Percentiles rank a stretch among this genome's conserved stretches.
Evolutionary conservation across 2,329 filamentous ascomycete genomes (phyloP).

Genomic region (Aspergillus arachidicola): DNA sequence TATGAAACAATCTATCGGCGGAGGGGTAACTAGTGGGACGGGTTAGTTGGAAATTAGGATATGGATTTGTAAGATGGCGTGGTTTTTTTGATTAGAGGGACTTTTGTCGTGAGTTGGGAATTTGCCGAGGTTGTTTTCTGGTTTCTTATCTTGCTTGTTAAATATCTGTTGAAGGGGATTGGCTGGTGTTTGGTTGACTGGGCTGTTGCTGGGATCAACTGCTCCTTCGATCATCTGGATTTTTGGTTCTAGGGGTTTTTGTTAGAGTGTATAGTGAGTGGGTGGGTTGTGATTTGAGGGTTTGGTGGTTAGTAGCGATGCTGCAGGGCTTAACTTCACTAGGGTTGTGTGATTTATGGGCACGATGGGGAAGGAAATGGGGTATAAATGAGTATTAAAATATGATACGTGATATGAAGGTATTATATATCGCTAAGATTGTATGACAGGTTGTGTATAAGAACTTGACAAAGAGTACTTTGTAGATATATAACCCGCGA

Average conservation of each 20-base stretch:
- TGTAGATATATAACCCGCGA: background rate
- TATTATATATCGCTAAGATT: background rate
- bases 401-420: background rate
- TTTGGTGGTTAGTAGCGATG: background rate
- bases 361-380: no score
- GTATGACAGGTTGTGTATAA: background rate
- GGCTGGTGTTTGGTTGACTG: background rate
- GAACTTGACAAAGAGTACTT: background rate
- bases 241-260: background rate
- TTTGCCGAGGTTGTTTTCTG: background rate
- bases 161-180: background rate
- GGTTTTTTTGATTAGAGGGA: background rate
- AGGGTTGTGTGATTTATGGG: no score
- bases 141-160: background rate
- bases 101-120: background rate
- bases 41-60: background rate
- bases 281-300: no score
- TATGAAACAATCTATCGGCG: constrained; percentile 1
- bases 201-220: background rate
- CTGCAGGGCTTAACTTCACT: no score
- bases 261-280: no score
- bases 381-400: background rate
- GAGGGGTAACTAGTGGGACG: background rate
- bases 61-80: background rate
- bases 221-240: background rate